Evolutionary conservation across 108 stramenopile genomes (phyloP).

Genomic region (Cyclostephanos tholiformis): DNA sequence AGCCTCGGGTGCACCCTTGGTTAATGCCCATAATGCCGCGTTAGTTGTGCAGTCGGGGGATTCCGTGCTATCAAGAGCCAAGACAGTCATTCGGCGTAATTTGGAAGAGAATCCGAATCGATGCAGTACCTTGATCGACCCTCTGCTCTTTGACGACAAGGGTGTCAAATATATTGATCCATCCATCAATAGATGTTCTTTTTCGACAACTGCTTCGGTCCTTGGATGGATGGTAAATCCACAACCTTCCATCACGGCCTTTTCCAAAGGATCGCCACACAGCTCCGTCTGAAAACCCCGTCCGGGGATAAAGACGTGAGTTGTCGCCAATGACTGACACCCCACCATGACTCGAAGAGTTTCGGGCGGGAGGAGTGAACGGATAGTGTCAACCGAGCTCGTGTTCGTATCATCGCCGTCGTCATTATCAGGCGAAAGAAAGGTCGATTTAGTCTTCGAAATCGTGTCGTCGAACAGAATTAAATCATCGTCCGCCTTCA

Average conservation of each 20-base stretch:
- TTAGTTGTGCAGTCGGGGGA: conserved; percentile 30
- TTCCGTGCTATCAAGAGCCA: conserved; percentile 50
- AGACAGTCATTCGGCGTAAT: conserved; percentile 87
- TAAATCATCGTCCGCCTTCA: conserved; percentile 33
- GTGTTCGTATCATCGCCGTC: neutral
- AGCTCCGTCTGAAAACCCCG: conserved; percentile 29
- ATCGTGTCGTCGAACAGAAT: conserved; percentile 25
- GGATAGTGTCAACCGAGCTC: conserved; percentile 3
- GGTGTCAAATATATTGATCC: neutral
- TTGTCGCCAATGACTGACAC: conserved; percentile 86
- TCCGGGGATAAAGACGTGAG: conserved; percentile 26
- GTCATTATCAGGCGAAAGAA: neutral
- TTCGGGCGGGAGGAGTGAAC: conserved; percentile 46
- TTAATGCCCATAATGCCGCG: conserved; percentile 36
- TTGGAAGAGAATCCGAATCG: conserved; percentile 87
- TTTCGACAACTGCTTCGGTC: conserved; percentile 36
- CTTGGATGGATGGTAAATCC: conserved; percentile 69
- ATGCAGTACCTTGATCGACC: conserved; percentile 53
- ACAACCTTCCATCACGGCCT: conserved; percentile 82
- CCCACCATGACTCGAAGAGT: conserved; percentile 84
- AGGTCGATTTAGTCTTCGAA: neutral
- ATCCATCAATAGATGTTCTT: conserved; percentile 27
- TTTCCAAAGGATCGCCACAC: conserved; percentile 95
- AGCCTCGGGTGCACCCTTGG: conserved; percentile 96
- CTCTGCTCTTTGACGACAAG: neutral